Evolutionary conservation across 2,329 filamentous ascomycete species (phyloP).

Genomic region (Sporothrix brasiliensis): DNA sequence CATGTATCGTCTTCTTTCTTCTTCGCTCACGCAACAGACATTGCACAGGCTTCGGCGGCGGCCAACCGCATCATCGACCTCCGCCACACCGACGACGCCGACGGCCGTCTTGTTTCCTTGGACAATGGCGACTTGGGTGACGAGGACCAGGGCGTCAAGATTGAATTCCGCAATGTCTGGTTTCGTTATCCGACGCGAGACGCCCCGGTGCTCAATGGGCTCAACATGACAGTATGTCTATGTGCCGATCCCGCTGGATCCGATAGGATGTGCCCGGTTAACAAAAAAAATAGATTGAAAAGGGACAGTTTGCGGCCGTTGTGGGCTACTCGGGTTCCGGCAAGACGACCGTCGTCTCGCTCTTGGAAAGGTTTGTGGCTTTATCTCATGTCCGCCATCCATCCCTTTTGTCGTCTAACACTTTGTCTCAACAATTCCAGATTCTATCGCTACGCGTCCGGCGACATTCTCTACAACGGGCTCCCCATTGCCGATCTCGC

Average conservation of each 20-base stretch:
- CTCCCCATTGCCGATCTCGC: slow-evolving; percentile 58
- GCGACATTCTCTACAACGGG: slow-evolving; percentile 59
- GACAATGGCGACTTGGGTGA: slow-evolving; percentile 40
- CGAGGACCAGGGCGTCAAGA: slow-evolving; percentile 44
- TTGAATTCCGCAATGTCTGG: slow-evolving; percentile 69
- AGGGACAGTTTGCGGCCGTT: slow-evolving; percentile 43
- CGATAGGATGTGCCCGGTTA: neutral
- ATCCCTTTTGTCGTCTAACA: slow-evolving; percentile 25
- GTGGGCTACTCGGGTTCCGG: slow-evolving; percentile 43
- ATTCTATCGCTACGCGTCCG: slow-evolving; percentile 47
- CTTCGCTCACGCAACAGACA: slow-evolving; percentile 35
- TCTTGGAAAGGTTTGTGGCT: slow-evolving; percentile 46
- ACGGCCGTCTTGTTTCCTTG: slow-evolving; percentile 39
- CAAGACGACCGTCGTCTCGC: slow-evolving; percentile 52
- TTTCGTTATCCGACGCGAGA: slow-evolving; percentile 72
- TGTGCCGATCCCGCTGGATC: neutral
- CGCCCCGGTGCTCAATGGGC: slow-evolving; percentile 67
- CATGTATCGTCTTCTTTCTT: neutral
- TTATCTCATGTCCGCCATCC: slow-evolving; percentile 8
- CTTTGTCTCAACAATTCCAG: neutral
- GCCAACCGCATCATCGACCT: slow-evolving; percentile 43
- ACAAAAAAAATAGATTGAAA: slow-evolving; percentile 37
- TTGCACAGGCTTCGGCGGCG: slow-evolving; percentile 42
- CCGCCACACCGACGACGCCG: slow-evolving; percentile 36
- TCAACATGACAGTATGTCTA: slow-evolving; percentile 58